These are phyloP conservation scores for Phytophthora quininea DNA, from an alignment of 352 stramenopile species.

Conservation along the genomic window DNA sequence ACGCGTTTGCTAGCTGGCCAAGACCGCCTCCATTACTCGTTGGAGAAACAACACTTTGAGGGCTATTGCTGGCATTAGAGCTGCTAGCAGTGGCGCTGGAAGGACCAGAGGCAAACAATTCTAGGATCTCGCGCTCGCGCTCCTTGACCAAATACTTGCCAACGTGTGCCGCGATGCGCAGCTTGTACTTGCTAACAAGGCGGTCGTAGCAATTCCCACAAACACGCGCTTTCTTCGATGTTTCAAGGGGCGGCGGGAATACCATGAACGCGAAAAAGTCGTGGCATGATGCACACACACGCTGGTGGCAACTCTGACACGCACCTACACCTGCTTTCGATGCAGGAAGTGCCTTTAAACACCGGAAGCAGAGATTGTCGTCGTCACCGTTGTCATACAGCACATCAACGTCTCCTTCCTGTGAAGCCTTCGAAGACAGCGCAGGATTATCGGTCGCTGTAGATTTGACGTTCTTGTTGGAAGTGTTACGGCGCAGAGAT, in stretches of 20 bases:
- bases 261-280: slow-evolving; percentile 72
- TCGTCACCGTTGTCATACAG: slow-evolving; percentile 49
- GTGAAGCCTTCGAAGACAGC: slow-evolving; percentile 18
- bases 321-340: slow-evolving; percentile 24
- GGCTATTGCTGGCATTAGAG: slow-evolving; percentile 4
- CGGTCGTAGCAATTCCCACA: slow-evolving; percentile 74
- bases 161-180: slow-evolving; percentile 70
- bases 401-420: slow-evolving; percentile 24
- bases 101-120: slow-evolving; percentile 27
- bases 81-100: slow-evolving; percentile 14
- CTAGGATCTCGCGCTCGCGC: slow-evolving; percentile 31
- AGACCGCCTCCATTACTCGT: slow-evolving; percentile 12
- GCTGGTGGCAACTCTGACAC: slow-evolving; percentile 71
- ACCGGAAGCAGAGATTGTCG: slow-evolving; percentile 70
- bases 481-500: slow-evolving; percentile 34
- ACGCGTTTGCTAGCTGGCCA: slow-evolving; percentile 9
- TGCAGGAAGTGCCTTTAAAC: slow-evolving; percentile 43
- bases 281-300: slow-evolving; percentile 61
- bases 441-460: slow-evolving; percentile 17
- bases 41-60: slow-evolving; percentile 7
- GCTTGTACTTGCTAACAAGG: slow-evolving; percentile 67
- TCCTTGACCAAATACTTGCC: slow-evolving; percentile 75
- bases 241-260: slow-evolving; percentile 70
- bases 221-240: slow-evolving; percentile 63
- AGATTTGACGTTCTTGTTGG: slow-evolving; percentile 29